Evolutionary conservation across 352 stramenopile species (phyloP).

Genomic region (Phytophthora pisi): DNA sequence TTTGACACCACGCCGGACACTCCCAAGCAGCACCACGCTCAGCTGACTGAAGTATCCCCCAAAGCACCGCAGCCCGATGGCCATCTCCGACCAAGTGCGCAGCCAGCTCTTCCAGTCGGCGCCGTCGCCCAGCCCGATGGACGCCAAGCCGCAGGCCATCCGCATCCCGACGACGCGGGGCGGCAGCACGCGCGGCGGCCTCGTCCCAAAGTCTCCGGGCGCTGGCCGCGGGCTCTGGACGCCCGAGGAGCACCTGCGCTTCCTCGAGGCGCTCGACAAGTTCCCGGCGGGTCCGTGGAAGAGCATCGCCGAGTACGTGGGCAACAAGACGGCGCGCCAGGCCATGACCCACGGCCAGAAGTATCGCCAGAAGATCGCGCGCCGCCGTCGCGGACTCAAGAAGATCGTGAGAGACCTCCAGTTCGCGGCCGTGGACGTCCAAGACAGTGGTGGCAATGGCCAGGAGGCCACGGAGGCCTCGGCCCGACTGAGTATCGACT

Average conservation of each 20-base stretch:
- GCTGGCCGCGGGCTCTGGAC: constrained; percentile 43
- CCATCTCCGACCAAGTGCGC: constrained; percentile 45
- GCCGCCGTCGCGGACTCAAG: constrained; percentile 46
- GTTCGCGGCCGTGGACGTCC: constrained; percentile 20
- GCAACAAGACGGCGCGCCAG: constrained; percentile 81
- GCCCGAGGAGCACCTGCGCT: constrained; percentile 50
- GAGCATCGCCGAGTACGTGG: constrained; percentile 52
- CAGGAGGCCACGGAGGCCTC: not conserved
- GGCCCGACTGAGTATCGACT: constrained; percentile 19
- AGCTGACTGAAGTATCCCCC: not conserved
- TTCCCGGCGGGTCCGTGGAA: constrained; percentile 60
- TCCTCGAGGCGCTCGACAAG: constrained; percentile 54
- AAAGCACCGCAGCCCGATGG: constrained; percentile 14
- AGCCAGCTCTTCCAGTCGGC: constrained; percentile 35
- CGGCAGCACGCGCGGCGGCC: constrained; percentile 16
- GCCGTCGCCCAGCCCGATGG: constrained; percentile 9
- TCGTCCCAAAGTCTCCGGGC: constrained; percentile 1
- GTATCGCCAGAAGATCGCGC: constrained; percentile 81
- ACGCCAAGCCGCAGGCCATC: constrained; percentile 28
- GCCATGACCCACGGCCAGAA: constrained; percentile 95
- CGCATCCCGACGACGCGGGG: constrained; percentile 38
- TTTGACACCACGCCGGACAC: constrained; percentile 26
- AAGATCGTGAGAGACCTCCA: constrained; percentile 41
- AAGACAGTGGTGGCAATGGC: not conserved
- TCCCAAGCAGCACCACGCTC: not conserved